Evolutionary conservation across 805 yeast species (phyloP).

Genomic region (Kuraishia borneana): DNA sequence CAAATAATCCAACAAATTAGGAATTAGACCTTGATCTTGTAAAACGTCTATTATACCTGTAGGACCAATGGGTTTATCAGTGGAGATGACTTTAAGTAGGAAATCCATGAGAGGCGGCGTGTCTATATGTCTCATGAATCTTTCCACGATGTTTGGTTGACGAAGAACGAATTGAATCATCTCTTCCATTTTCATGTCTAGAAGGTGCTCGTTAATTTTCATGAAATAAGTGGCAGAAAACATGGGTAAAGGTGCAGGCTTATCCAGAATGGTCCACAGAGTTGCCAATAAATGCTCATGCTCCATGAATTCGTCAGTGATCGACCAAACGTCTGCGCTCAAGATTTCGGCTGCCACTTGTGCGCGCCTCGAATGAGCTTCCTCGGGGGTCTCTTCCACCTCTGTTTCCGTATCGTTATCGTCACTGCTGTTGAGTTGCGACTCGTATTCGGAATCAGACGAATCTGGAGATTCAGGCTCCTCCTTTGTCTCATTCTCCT

Average conservation of each 20-base stretch:
- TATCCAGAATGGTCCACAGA: conserved; percentile 74
- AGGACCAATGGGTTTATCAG: conserved; percentile 84
- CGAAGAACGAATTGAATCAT: conserved; percentile 60
- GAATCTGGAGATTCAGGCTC: conserved; percentile 16
- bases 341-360: conserved; percentile 81
- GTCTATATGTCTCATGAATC: conserved; percentile 77
- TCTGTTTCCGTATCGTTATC: conserved; percentile 13
- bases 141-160: conserved; percentile 62
- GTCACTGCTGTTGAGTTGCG: conserved; percentile 10
- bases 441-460: conserved; percentile 6
- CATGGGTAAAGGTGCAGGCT: conserved; percentile 55
- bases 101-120: conserved; percentile 94
- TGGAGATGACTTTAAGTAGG: conserved; percentile 75
- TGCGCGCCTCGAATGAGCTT: conserved; percentile 29
- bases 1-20: conserved; percentile 59
- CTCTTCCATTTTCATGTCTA: conserved; percentile 82
- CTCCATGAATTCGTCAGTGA: conserved; percentile 84
- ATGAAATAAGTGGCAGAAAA: conserved; percentile 79
- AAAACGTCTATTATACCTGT: conserved; percentile 77
- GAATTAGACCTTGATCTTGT: conserved; percentile 62
- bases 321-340: conserved; percentile 88
- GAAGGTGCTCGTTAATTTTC: conserved; percentile 80
- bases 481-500: conserved; percentile 12
- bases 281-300: conserved; percentile 49
- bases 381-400: conserved; percentile 21